A percentile compares a stretch with the other conserved stretches of the same genome.
These are phyloP conservation scores for Ambispora gerdemannii DNA, from an alignment of 192 early-diverging fungal genomes.

Conservation along the genomic window DNA sequence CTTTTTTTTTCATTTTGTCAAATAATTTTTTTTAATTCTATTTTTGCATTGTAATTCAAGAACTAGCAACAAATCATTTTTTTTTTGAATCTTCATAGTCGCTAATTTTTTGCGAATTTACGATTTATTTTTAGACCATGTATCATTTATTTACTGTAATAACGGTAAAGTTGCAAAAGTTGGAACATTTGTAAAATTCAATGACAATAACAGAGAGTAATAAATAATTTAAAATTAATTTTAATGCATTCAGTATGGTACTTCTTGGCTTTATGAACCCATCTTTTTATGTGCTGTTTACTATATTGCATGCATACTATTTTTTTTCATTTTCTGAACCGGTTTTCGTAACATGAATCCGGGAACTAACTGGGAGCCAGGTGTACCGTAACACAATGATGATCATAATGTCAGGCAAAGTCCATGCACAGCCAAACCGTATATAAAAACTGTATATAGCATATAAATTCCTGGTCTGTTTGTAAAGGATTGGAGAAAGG, in stretches of 20 bases:
- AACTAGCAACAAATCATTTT: slow-evolving; percentile 11
- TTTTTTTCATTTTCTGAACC: slow-evolving; percentile 4
- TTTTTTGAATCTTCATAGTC: slow-evolving; percentile 12
- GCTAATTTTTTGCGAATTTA: slow-evolving; percentile 13
- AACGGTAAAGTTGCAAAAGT: slow-evolving; percentile 13
- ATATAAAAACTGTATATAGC: too few relatives aligned
- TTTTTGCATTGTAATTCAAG: slow-evolving; percentile 8
- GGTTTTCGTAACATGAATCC: too few relatives aligned
- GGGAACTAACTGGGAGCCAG: too few relatives aligned
- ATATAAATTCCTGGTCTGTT: too few relatives aligned
- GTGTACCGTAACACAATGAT: too few relatives aligned
- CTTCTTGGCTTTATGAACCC: slow-evolving; percentile 8
- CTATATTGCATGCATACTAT: slow-evolving; percentile 9
- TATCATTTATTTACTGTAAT: slow-evolving; percentile 12
- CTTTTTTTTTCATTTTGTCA: not conserved
- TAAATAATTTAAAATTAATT: slow-evolving; percentile 12
- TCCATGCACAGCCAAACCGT: too few relatives aligned
- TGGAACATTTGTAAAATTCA: slow-evolving; percentile 7
- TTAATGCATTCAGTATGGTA: slow-evolving; percentile 9
- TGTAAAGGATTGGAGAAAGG: too few relatives aligned
- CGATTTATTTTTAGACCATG: slow-evolving; percentile 8
- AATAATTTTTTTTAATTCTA: slow-evolving; percentile 10
- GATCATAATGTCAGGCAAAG: too few relatives aligned
- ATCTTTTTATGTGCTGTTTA: slow-evolving; percentile 7
- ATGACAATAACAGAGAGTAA: slow-evolving; percentile 7